These are phyloP conservation scores for Casuarina glauca DNA, from an alignment of 306 rosid genomes.

Conservation along the genomic window DNA sequence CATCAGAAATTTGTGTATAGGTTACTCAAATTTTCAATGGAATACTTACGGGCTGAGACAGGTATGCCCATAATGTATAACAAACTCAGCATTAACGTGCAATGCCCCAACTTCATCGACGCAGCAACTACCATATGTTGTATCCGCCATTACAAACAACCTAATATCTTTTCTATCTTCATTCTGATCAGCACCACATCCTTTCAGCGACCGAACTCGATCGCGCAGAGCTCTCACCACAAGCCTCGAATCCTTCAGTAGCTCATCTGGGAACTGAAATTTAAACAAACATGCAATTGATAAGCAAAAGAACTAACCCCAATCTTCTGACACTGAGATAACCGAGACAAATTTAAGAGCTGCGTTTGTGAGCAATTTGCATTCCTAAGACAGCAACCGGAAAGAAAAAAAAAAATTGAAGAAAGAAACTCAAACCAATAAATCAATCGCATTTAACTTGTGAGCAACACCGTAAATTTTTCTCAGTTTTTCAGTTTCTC, in stretches of 20 bases:
- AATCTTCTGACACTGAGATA: not conserved
- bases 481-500: not conserved
- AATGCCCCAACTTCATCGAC: slow-evolving; percentile 95
- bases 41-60: slow-evolving; percentile 88
- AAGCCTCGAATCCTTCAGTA: slow-evolving; percentile 66
- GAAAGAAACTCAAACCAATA: not conserved
- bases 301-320: not conserved
- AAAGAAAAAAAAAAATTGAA: not conserved
- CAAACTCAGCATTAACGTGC: slow-evolving; percentile 67
- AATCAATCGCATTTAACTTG: not conserved
- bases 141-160: slow-evolving; percentile 85
- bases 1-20: slow-evolving; percentile 1
- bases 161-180: slow-evolving; percentile 39
- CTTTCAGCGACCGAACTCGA: slow-evolving; percentile 40
- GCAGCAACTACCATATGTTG: slow-evolving; percentile 88
- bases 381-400: not conserved
- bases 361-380: not conserved
- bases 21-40: not conserved
- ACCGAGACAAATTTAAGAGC: not conserved
- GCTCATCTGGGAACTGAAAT: slow-evolving; percentile 81
- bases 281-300: not conserved
- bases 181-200: slow-evolving; percentile 15
- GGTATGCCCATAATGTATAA: slow-evolving; percentile 87
- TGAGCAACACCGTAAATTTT: not conserved
- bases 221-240: slow-evolving; percentile 58